Conservation (phyloP, 139 green algal species). For the Tetradesmus lagerheimii region DNA sequence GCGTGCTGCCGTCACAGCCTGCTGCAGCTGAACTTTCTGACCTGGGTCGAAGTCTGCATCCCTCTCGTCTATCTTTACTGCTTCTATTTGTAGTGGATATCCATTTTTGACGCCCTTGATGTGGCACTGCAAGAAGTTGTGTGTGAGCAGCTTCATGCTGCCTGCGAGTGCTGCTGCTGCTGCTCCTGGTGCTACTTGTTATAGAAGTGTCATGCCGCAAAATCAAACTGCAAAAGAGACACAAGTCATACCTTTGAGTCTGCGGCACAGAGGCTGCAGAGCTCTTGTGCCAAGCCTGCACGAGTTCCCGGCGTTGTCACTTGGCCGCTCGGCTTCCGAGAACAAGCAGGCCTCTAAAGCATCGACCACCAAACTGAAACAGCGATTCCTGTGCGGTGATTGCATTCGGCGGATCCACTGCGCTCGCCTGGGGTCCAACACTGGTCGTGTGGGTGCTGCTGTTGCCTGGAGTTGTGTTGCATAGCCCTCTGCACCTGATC, state of each 20-base stretch:
- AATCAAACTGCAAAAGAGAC: too few relatives aligned
- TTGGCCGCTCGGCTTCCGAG: not conserved
- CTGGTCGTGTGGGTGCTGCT: not conserved
- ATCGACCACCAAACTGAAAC: not conserved
- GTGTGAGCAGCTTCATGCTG: constrained; percentile 96
- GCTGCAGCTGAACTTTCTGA: constrained; percentile 5
- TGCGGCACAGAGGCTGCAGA: not conserved
- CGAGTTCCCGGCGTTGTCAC: not conserved
- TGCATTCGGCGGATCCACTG: not conserved
- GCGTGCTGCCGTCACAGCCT: not conserved
- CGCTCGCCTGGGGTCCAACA: not conserved
- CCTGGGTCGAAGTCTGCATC: constrained; percentile 92
- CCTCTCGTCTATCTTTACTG: constrained; percentile 71
- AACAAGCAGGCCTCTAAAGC: not conserved
- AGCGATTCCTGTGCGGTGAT: not conserved
- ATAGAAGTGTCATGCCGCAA: not conserved
- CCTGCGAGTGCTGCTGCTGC: not conserved
- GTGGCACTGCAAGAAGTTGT: constrained; percentile 98
- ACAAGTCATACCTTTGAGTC: too few relatives aligned
- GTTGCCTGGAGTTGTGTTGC: not conserved
- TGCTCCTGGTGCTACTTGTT: not conserved
- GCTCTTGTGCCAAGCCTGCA: not conserved
- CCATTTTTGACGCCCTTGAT: constrained; percentile 95
- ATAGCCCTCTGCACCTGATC: not conserved
- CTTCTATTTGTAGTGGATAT: constrained; percentile 95